Conservation (phyloP, 306 rosid genomes). For the Cyamopsis tetragonoloba region DNA sequence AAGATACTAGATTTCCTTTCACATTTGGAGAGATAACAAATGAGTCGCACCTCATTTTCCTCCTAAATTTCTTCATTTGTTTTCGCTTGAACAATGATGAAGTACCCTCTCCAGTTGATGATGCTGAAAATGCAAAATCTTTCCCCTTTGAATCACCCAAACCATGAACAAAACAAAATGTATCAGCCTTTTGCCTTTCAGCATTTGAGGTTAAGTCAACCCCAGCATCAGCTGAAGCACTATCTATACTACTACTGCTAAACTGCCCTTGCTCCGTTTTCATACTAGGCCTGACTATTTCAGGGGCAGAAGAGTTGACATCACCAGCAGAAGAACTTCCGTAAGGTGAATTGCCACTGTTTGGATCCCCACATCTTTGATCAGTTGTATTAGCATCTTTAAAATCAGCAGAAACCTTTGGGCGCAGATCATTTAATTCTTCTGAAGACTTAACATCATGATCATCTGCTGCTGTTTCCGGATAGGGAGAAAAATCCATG, state of each 20-base stretch:
- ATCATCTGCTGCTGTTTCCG: constrained; percentile 44
- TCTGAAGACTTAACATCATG: constrained; percentile 37
- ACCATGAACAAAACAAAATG: constrained; percentile 31
- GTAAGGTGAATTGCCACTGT: not conserved
- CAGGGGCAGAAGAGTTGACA: constrained; percentile 35
- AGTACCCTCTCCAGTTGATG: constrained; percentile 38
- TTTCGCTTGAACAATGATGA: constrained; percentile 38
- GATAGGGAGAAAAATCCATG: constrained; percentile 90
- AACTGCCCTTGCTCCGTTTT: constrained; percentile 40
- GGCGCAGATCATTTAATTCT: constrained; percentile 25
- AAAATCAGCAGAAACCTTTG: constrained; percentile 32
- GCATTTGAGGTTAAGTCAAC: constrained; percentile 31
- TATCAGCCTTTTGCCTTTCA: constrained; percentile 35
- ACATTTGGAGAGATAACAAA: constrained; percentile 43
- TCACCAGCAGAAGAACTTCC: constrained; percentile 22
- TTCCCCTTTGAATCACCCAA: constrained; percentile 34
- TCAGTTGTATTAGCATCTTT: constrained; percentile 30
- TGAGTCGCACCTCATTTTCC: constrained; percentile 37
- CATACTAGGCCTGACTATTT: constrained; percentile 32
- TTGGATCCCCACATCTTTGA: constrained; percentile 27
- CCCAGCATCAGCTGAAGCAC: constrained; percentile 36
- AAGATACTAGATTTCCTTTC: constrained; percentile 43
- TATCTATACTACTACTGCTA: constrained; percentile 18
- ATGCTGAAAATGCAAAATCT: constrained; percentile 59
- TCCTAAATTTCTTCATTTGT: constrained; percentile 56